These are phyloP conservation scores for Pyrenophora graminea DNA, from an alignment of 2,329 filamentous ascomycete species.

Conservation along the genomic window DNA sequence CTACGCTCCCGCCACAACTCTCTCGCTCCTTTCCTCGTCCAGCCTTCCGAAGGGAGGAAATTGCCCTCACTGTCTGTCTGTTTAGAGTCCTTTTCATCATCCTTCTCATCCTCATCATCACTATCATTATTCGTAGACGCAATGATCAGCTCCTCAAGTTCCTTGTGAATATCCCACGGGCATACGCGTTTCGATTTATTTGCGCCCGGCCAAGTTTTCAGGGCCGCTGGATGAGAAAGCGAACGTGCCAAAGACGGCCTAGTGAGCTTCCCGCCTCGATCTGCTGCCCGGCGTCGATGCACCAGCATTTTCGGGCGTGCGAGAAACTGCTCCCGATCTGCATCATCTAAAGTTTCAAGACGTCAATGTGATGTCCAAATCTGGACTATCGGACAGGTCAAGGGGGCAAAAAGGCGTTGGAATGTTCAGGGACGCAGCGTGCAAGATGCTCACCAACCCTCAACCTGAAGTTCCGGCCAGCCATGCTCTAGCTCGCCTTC, in stretches of 20 bases:
- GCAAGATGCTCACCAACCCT: constrained; percentile 34
- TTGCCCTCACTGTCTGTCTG: not conserved
- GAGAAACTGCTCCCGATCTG: constrained; percentile 1
- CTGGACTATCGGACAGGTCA: not conserved
- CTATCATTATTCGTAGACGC: constrained; percentile 9
- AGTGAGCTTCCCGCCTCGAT: constrained; percentile 2
- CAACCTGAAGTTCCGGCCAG: constrained; percentile 33
- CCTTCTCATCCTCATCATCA: constrained; percentile 4
- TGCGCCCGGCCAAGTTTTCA: constrained; percentile 2
- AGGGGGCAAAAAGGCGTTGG: not conserved
- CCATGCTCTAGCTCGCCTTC: constrained; percentile 30
- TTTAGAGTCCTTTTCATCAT: not conserved
- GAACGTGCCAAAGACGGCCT: constrained; percentile 4
- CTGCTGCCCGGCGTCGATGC: constrained; percentile 9
- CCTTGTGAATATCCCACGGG: constrained; percentile 3
- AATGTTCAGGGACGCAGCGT: constrained; percentile 1
- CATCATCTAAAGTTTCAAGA: constrained; percentile 5
- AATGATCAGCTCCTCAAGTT: constrained; percentile 10
- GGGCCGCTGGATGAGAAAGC: not conserved
- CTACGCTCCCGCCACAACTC: constrained; percentile 4
- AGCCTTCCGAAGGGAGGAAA: not conserved
- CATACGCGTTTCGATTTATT: not conserved
- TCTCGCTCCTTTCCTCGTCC: constrained; percentile 3
- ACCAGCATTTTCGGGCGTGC: not conserved
- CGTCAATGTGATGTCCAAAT: constrained; percentile 9